Evolutionary conservation across 2,329 filamentous ascomycete genomes (phyloP).

Genomic region (Aspergillus alliaceus): DNA sequence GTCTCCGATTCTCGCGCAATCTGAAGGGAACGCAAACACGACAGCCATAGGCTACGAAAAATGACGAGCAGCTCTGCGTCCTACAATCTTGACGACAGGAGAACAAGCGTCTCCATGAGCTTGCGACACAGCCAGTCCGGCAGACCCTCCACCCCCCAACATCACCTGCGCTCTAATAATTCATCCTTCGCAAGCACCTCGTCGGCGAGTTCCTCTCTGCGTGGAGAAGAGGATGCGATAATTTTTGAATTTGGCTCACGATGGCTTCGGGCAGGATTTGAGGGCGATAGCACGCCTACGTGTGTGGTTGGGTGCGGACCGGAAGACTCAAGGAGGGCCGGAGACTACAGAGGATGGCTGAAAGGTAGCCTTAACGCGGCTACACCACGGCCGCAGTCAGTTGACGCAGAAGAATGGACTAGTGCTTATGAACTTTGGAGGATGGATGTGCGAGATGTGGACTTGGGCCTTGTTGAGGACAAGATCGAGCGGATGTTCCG

Average conservation of each 20-base stretch:
- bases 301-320: constrained; percentile 74
- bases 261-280: constrained; percentile 78
- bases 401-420: constrained; percentile 45
- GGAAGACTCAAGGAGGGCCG: constrained; percentile 72
- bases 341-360: constrained; percentile 76
- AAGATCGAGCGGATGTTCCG: constrained; percentile 81
- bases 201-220: constrained; percentile 58
- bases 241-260: constrained; percentile 82
- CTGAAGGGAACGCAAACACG: constrained; percentile 6
- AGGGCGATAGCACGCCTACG: constrained; percentile 73
- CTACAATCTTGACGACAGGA: constrained; percentile 26
- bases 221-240: constrained; percentile 78
- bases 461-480: constrained; percentile 79
- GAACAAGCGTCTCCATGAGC: constrained; percentile 23
- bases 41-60: constrained; percentile 6
- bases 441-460: constrained; percentile 68
- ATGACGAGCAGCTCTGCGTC: constrained; percentile 21
- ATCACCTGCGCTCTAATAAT: constrained; percentile 48
- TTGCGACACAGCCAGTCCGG: constrained; percentile 31
- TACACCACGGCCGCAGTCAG: constrained; percentile 29
- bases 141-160: constrained; percentile 54
- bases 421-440: constrained; percentile 70
- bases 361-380: constrained; percentile 53
- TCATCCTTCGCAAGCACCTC: constrained; percentile 56
- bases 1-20: constrained; percentile 13